Evolutionary conservation across 2,329 filamentous ascomycete genomes (phyloP).

Genomic region (Nemania bipapillata): DNA sequence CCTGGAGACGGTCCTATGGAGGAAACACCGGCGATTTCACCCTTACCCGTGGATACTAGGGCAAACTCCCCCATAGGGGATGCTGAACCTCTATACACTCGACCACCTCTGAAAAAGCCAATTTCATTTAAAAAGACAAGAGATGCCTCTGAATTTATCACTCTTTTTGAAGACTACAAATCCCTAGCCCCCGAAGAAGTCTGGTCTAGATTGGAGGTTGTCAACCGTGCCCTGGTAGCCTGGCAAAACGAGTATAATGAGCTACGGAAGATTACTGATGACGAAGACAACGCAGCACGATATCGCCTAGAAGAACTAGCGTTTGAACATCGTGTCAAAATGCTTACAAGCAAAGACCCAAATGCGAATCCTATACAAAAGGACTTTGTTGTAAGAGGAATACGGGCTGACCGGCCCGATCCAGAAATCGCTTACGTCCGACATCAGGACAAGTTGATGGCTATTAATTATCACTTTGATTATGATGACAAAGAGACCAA

Average conservation of each 20-base stretch:
- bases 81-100: constrained; percentile 29
- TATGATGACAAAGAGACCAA: constrained; percentile 68
- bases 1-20: constrained; percentile 46
- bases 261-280: constrained; percentile 63
- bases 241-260: constrained; percentile 67
- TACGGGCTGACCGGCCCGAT: constrained; percentile 58
- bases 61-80: constrained; percentile 53
- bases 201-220: constrained; percentile 57
- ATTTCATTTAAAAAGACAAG: constrained; percentile 64
- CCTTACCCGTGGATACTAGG: constrained; percentile 49
- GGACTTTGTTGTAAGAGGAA: constrained; percentile 66
- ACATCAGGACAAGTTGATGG: constrained; percentile 68
- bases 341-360: constrained; percentile 55
- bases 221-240: constrained; percentile 59
- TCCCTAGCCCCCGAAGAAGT: constrained; percentile 61
- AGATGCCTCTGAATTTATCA: constrained; percentile 61
- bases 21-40: constrained; percentile 50
- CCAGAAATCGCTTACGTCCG: constrained; percentile 58
- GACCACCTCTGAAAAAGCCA: constrained; percentile 45
- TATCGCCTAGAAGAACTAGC: constrained; percentile 59
- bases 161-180: constrained; percentile 62
- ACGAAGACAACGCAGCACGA: constrained; percentile 67
- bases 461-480: constrained; percentile 69
- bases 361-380: constrained; percentile 60
- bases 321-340: constrained; percentile 57